Conservation (phyloP, 108 stramenopile genomes). For the Nitzschia palea region DNA sequence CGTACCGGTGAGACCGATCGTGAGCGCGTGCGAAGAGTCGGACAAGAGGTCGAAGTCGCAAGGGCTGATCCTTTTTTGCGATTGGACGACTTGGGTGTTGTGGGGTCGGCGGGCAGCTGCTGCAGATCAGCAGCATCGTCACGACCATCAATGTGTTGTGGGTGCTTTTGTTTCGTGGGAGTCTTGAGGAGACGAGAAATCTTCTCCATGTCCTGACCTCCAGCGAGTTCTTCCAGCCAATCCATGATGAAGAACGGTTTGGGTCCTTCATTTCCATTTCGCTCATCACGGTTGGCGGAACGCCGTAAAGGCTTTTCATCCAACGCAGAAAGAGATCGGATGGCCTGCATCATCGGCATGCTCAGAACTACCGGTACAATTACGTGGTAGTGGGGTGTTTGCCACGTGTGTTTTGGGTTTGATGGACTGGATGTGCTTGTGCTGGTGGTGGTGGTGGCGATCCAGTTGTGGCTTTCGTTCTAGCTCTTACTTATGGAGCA, state of each 20-base stretch:
- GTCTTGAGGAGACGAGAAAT: slow-evolving; percentile 10
- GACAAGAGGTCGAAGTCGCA: background rate
- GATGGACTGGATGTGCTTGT: too few species aligned
- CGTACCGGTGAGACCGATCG: background rate
- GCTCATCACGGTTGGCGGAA: too few species aligned
- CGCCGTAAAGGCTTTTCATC: too few species aligned
- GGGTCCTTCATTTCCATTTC: too few species aligned
- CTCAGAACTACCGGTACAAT: too few species aligned
- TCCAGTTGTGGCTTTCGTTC: too few species aligned
- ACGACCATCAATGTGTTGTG: background rate
- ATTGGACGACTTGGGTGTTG: slow-evolving; percentile 12
- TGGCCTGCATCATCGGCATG: too few species aligned
- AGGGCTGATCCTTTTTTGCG: background rate
- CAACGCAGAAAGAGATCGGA: too few species aligned
- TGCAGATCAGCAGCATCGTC: background rate
- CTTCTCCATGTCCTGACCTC: slow-evolving; percentile 7
- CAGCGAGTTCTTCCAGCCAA: slow-evolving; percentile 21
- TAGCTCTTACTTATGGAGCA: too few species aligned
- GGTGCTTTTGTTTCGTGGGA: slow-evolving; percentile 1
- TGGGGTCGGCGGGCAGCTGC: background rate
- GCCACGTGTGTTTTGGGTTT: too few species aligned
- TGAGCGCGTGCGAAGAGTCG: background rate
- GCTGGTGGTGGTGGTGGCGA: too few species aligned
- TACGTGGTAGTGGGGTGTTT: too few species aligned
- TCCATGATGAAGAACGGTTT: slow-evolving; percentile 24